Evolutionary conservation across 1,284 basidiomycete genomes (phyloP), one percentile per base, ranked within the genome.

Genomic region (Ustilago crameri): DNA sequence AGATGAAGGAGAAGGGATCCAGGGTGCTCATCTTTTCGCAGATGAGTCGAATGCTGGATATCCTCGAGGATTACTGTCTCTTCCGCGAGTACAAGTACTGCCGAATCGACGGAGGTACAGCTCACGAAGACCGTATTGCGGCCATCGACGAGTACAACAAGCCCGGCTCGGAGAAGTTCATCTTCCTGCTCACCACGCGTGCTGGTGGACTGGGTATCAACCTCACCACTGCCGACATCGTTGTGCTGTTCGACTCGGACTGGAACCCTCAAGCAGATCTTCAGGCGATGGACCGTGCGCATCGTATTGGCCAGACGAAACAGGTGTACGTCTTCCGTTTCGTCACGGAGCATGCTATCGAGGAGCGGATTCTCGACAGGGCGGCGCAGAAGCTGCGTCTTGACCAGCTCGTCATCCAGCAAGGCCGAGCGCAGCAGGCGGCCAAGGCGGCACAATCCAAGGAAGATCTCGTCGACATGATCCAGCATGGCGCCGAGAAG

Each of bases 211-310:
- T 98, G 46, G 96, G 96, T 66, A 98, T 99, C 86, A 98, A 98
- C 84, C 85, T 99, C 75, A 96, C 95, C 4, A 90, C 91, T 0
- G 96, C 95, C 12, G 96, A 98, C 84, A 88, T 97, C 54, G 95
- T 99, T 45, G 90, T 99, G 0, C 86, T 98, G n/a, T 98, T 98
- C 75, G 96, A 99, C 82, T 92, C 91, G 70, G 96, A 98, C 84
- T 98, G 95, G 95, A 98, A 98, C 84, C 95, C 96, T 1, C 95
- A 99, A 85, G 95, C 95, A 4, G 96, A 99, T 86, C 84, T 98
- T 56, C 96, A 98, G 84, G 96, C 96, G 7, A 98, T 98, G 96
- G 95, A 98, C 83, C 92, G 95, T 72, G 95, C 95, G 0, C 95
- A 98, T 85, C 92, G 95, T 75, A 98, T 98, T 69, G 95, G 95